phyloP scores from a whole-genome alignment of 768 basidiomycete genomes.

The Termitomyces sp. region DNA sequence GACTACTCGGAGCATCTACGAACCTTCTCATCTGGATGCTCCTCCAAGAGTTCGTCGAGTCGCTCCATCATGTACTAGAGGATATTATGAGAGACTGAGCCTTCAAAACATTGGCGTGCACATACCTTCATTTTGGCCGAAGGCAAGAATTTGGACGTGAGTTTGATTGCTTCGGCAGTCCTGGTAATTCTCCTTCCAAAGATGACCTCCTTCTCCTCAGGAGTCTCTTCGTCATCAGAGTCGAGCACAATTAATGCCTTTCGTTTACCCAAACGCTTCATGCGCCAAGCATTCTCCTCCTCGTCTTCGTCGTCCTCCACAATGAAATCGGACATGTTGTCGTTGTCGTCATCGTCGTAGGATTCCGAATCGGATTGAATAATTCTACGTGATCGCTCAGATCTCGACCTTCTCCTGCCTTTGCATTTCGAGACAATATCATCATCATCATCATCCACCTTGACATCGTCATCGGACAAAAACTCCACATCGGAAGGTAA shows the following conservation, averaged over 20 bases:
- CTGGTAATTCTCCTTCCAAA: slow-evolving; percentile 31
- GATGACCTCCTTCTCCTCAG: slow-evolving; percentile 40
- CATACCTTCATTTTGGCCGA: slow-evolving; percentile 75
- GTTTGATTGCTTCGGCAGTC: slow-evolving; percentile 33
- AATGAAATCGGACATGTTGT: slow-evolving; percentile 51
- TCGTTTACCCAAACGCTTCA: slow-evolving; percentile 34
- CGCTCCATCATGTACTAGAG: slow-evolving; percentile 57
- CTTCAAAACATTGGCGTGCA: background rate
- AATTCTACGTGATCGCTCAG: slow-evolving; percentile 2
- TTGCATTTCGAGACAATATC: slow-evolving; percentile 9
- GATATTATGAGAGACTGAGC: background rate
- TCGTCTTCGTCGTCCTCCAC: slow-evolving; percentile 52
- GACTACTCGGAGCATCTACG: slow-evolving; percentile 3
- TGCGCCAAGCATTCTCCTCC: slow-evolving; percentile 42
- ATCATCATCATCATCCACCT: slow-evolving; percentile 25
- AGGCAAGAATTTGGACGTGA: slow-evolving; percentile 56
- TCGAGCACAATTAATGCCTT: slow-evolving; percentile 38
- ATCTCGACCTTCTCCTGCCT: slow-evolving; percentile 22
- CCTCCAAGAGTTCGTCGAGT: slow-evolving; percentile 40
- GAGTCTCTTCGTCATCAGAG: slow-evolving; percentile 41
- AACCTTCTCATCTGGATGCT: slow-evolving; percentile 62
- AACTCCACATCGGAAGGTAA: slow-evolving; percentile 54
- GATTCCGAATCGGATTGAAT: slow-evolving; percentile 15
- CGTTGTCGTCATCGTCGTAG: slow-evolving; percentile 27
- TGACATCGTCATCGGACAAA: slow-evolving; percentile 24